Base-by-base conservation (phyloP, 2,329 filamentous ascomycete species). In the Beauveria sp. region DNA sequence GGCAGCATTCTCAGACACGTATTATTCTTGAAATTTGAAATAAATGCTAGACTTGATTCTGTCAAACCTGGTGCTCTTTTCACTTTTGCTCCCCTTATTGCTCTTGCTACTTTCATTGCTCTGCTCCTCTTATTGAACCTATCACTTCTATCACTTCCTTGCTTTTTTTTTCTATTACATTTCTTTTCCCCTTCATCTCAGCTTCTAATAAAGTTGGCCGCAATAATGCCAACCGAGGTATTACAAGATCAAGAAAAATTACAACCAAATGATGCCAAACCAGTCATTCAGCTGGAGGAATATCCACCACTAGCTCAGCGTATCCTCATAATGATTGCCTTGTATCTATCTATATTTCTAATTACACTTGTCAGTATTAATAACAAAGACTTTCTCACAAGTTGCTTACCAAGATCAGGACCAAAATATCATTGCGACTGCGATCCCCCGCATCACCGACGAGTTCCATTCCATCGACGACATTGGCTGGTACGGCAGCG, bases 401-500 rank as follows among this genome's bases (percentile, higher is more conserved):
- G n/a, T 22, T 22, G 2, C 22, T 22, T 22, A 22, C 20, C 14
- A 45, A 4, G 1, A 5, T 2, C 6, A 70, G 70, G 73, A 75
- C 63, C 69, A 69, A 66, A 73, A 73, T 7, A 76, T 76, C 58
- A 70, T 77, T 43, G 67, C 73, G 10, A 76, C 74, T 12, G 73
- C 74, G 5, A 69, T 75, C 46, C 73, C 73, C 2, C 67, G 69
- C 14, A 74, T 75, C 56, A 71, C 71, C 2, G 67, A 71, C 62
- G 67, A 72, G 22, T 70, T 76, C 63, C 68, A 74, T 24, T 71
- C 75, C 24, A 67, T 78, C 1, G 67, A 71, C 9, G 77, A 79
- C 58, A 73, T 79, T 26, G 77, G 76, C 47, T 80, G 78, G 78
- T 79, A 79, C 52, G 75, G 75, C 3, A 71, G 71, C 51, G 72